Conservation (phyloP, 2,329 filamentous ascomycete genomes). For the Cytospora mali region DNA sequence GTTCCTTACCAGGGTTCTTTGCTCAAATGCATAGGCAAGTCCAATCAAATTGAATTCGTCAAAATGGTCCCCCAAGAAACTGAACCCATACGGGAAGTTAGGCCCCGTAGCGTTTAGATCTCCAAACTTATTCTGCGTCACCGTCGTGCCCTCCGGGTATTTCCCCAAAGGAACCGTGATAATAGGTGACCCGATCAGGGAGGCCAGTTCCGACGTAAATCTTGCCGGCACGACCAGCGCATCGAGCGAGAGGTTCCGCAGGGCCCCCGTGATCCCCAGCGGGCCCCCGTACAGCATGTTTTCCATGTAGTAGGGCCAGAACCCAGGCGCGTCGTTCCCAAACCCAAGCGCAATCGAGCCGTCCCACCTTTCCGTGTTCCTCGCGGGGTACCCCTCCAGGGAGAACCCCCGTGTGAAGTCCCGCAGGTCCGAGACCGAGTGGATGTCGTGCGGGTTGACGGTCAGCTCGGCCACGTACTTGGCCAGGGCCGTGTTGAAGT, state of each 20-base stretch:
- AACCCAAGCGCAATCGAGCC: conserved; percentile 51
- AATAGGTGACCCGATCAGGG: conserved; percentile 24
- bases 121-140: conserved; percentile 10
- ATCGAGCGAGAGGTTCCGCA: conserved; percentile 23
- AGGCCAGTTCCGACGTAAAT: conserved; percentile 17
- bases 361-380: conserved; percentile 63
- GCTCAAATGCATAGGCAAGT: conserved; percentile 70
- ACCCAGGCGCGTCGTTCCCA: conserved; percentile 58
- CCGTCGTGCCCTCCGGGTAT: conserved; percentile 4
- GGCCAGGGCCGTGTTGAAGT: conserved; percentile 60
- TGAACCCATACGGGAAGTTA: conserved; percentile 54
- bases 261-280: conserved; percentile 59
- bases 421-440: conserved; percentile 52
- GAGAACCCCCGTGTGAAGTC: conserved; percentile 57
- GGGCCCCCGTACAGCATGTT: conserved; percentile 58
- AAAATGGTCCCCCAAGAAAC: conserved; percentile 62
- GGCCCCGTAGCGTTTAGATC: conserved; percentile 19
- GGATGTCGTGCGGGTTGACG: conserved; percentile 60
- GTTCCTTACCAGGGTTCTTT: conserved; percentile 46
- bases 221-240: conserved; percentile 22
- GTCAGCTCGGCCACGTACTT: conserved; percentile 59
- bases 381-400: conserved; percentile 60
- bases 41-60: conserved; percentile 63
- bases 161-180: conserved; percentile 38
- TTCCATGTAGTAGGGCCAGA: conserved; percentile 59